Base-by-base conservation (phyloP, 306 rosid genomes). In the Pyrus bretschneideri region DNA sequence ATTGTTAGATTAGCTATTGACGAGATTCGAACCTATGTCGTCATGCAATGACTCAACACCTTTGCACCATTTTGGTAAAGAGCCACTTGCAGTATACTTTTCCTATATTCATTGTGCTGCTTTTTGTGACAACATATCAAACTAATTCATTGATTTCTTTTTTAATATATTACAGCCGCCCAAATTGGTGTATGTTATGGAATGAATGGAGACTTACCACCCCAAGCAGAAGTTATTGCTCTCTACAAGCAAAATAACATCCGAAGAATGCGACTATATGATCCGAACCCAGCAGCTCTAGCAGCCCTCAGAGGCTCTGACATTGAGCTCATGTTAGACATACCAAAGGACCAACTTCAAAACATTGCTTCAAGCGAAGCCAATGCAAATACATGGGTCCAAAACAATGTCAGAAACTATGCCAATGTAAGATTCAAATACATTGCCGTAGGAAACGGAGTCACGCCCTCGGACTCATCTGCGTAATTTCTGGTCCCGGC, bases 141-240 rank as follows among this genome's bases (percentile, higher is more conserved):
- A 55, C 4, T 4, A 22, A 0, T 3, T n/a, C 13, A 57, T n/a
- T 9, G 9, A 10, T 9, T n/a, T 11, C 35, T 12, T 25, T 5
- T 25, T 12, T 52, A 67, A 45, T 30, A 83, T 73, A 9, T 10
- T 42, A 10, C 45, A 81, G 86, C 8, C 21, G 88, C 90, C 58
- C 83, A 87, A 72, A 74, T 72, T 11, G 88, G 88, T 54, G 86
- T 87, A 40, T 84, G 90, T 15, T 84, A 87, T 62, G 86, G 88
- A 82, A 46, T 22, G 63, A 11, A 25, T 11, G 86, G 83, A 11
- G 22, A 80, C 64, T 68, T 84, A 59, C 85, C 86, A n/a, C 6
- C 81, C 9, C 78, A 73, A 27, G 1, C 29, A 57, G 88, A 87
- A 49, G 87, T 84, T 7, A 70, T 78, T 35, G 19, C 22, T 6